Evolutionary conservation across 495 filamentous ascomycete species (phyloP).

Genomic region (Hyaloscypha bicolor): DNA sequence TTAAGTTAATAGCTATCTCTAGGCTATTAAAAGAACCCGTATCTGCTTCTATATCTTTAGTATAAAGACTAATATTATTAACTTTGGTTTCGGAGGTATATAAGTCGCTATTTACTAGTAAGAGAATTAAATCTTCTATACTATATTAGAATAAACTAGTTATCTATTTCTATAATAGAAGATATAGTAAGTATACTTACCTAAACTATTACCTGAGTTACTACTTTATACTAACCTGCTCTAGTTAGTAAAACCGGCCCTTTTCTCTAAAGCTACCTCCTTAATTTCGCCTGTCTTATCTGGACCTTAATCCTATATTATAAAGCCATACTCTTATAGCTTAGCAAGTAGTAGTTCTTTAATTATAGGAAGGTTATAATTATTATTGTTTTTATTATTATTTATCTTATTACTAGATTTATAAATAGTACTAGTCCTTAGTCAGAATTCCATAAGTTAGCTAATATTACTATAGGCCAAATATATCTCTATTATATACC

Average conservation of each 20-base stretch:
- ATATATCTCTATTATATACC: slow-evolving; percentile 22
- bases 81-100: slow-evolving; percentile 20
- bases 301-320: slow-evolving; percentile 6
- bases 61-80: slow-evolving; percentile 15
- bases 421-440: slow-evolving; percentile 8
- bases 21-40: slow-evolving; percentile 19
- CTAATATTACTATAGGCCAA: slow-evolving; percentile 18
- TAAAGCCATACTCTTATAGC: no score
- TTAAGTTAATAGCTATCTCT: no score
- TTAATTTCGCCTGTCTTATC: slow-evolving; percentile 6
- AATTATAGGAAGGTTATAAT: slow-evolving; percentile 6
- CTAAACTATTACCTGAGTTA: slow-evolving; percentile 15
- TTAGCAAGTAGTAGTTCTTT: no score
- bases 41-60: slow-evolving; percentile 7
- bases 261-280: slow-evolving; percentile 25
- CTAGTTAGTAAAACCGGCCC: slow-evolving; percentile 9
- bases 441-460: slow-evolving; percentile 13
- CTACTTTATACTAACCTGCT: slow-evolving; percentile 9
- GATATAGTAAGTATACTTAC: background rate
- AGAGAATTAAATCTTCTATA: slow-evolving; percentile 24
- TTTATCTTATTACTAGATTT: slow-evolving; percentile 3
- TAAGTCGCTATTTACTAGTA: slow-evolving; percentile 11
- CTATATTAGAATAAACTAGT: slow-evolving; percentile 19
- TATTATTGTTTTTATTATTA: no score
- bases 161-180: slow-evolving; percentile 15